phyloP scores from a whole-genome alignment of 75 land plant species.

The Cunninghamia lanceolata region DNA sequence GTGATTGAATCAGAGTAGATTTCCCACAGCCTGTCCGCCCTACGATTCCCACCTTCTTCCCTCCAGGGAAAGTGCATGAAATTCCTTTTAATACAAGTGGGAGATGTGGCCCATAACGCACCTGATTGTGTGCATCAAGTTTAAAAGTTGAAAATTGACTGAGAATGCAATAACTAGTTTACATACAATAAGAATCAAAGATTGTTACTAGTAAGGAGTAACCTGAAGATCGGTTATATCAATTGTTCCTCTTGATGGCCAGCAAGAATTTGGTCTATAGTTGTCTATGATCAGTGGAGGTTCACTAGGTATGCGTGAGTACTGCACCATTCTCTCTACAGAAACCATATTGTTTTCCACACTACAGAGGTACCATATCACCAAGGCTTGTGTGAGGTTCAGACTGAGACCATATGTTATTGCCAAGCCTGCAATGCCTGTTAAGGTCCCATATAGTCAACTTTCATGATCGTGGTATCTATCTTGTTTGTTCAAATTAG shows the following conservation, averaged over 20 bases:
- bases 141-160: background rate
- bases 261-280: slow-evolving; percentile 30
- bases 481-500: background rate
- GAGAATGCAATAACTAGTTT: background rate
- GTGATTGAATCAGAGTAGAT: slow-evolving; percentile 69
- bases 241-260: slow-evolving; percentile 71
- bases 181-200: background rate
- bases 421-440: slow-evolving; percentile 80
- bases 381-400: slow-evolving; percentile 50
- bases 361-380: slow-evolving; percentile 64
- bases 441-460: background rate
- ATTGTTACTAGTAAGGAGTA: background rate
- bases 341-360: slow-evolving; percentile 82
- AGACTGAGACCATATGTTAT: slow-evolving; percentile 80
- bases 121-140: background rate
- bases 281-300: slow-evolving; percentile 58
- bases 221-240: slow-evolving; percentile 63
- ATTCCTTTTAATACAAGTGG: slow-evolving; percentile 3
- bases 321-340: slow-evolving; percentile 86
- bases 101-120: too few species aligned
- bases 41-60: slow-evolving; percentile 59
- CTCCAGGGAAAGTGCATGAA: slow-evolving; percentile 48
- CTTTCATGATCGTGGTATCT: background rate
- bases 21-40: slow-evolving; percentile 81
- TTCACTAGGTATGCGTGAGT: slow-evolving; percentile 62